phyloP scores from a whole-genome alignment of 2,329 filamentous ascomycete species.

The Aspergillus sp. region DNA sequence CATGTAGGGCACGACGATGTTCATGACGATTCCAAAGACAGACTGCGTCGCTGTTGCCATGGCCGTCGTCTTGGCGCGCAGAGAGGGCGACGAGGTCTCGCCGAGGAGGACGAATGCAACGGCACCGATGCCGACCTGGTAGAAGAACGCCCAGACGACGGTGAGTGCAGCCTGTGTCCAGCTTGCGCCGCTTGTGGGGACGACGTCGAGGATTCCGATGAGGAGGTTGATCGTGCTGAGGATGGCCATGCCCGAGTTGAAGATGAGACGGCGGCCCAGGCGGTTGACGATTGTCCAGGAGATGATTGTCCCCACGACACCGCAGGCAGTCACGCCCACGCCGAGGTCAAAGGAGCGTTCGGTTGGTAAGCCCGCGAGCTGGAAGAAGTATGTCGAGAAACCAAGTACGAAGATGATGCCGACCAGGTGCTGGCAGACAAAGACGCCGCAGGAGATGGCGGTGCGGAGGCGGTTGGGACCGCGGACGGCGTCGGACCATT shows the following conservation, averaged over 20 bases:
- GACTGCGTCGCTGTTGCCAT: constrained; percentile 47
- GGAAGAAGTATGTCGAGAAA: constrained; percentile 21
- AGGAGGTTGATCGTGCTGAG: constrained; percentile 40
- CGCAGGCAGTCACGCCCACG: constrained; percentile 29
- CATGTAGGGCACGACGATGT: constrained; percentile 47
- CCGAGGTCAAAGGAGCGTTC: constrained; percentile 42
- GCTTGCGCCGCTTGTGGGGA: constrained; percentile 36
- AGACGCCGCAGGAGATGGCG: constrained; percentile 50
- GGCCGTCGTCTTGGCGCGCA: constrained; percentile 40
- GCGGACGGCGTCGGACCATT: constrained; percentile 33
- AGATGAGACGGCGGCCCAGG: constrained; percentile 40
- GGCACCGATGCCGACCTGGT: constrained; percentile 44
- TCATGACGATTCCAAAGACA: constrained; percentile 46
- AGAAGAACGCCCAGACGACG: constrained; percentile 44
- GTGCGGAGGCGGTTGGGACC: constrained; percentile 49
- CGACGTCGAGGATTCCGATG: constrained; percentile 48
- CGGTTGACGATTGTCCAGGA: constrained; percentile 41
- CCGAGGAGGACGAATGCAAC: constrained; percentile 53
- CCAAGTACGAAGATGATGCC: constrained; percentile 37
- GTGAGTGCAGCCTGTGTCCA: constrained; percentile 41
- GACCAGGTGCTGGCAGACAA: constrained; percentile 49
- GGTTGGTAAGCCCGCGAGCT: constrained; percentile 35
- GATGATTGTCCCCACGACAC: constrained; percentile 44
- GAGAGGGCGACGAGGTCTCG: constrained; percentile 38
- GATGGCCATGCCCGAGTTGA: constrained; percentile 35